These are phyloP conservation scores for Asterophora lycoperdoides DNA, from an alignment of 768 basidiomycete species.

Conservation along the genomic window DNA sequence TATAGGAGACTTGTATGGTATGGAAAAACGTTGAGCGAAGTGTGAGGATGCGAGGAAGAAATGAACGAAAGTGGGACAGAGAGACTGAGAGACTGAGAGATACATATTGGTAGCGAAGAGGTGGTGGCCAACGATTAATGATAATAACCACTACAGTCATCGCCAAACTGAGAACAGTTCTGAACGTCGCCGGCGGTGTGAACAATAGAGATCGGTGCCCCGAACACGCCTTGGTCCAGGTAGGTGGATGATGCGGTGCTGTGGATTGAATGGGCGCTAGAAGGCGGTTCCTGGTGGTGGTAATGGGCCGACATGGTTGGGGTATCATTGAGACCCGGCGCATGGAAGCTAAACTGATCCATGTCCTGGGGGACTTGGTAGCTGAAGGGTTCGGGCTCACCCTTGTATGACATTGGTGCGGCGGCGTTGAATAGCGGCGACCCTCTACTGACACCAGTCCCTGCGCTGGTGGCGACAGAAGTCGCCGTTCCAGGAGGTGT, in stretches of 20 bases:
- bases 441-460: slow-evolving; percentile 37
- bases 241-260: slow-evolving; percentile 17
- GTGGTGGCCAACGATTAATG: slow-evolving; percentile 21
- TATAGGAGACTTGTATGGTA: slow-evolving; percentile 2
- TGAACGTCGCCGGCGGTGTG: slow-evolving; percentile 33
- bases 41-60: background rate
- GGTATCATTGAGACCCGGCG: slow-evolving; percentile 30
- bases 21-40: background rate
- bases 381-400: slow-evolving; percentile 32
- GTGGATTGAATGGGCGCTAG: slow-evolving; percentile 21
- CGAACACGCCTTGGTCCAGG: slow-evolving; percentile 20
- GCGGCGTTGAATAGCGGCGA: slow-evolving; percentile 39
- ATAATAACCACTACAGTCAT: slow-evolving; percentile 36
- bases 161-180: slow-evolving; percentile 42
- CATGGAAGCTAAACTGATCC: slow-evolving; percentile 49
- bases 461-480: slow-evolving; percentile 44
- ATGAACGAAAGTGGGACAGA: background rate
- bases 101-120: background rate
- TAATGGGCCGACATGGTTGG: slow-evolving; percentile 26
- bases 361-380: slow-evolving; percentile 40
- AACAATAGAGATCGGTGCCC: slow-evolving; percentile 25
- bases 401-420: slow-evolving; percentile 28
- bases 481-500: slow-evolving; percentile 58
- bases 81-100: background rate
- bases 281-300: slow-evolving; percentile 27